phyloP scores from a whole-genome alignment of 352 stramenopile genomes.

The Phytopythium vexans region DNA sequence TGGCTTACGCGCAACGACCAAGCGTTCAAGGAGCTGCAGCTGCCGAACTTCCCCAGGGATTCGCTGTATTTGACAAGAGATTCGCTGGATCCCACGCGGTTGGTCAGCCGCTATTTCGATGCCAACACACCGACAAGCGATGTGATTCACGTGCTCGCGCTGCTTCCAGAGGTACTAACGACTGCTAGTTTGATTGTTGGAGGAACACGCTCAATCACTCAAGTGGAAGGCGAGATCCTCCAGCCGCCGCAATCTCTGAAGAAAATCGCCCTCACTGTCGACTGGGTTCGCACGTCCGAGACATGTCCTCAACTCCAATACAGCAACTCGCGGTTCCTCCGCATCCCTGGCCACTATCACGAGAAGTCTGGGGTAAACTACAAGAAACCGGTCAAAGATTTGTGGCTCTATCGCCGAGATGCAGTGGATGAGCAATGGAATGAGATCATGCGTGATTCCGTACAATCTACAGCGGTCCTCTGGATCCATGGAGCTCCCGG shows the following conservation, averaged over 20 bases:
- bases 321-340: neutral
- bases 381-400: neutral
- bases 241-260: neutral
- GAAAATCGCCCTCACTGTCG: neutral
- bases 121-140: no score
- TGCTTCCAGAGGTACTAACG: neutral
- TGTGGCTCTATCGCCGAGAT: constrained; percentile 1
- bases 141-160: constrained; percentile 1
- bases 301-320: neutral
- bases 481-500: neutral
- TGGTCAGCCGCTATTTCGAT: no score
- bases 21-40: neutral
- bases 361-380: neutral
- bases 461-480: neutral
- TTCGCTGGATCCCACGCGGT: no score
- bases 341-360: neutral
- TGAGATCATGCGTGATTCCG: neutral
- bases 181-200: neutral
- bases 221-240: neutral
- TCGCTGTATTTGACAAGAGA: neutral
- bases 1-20: neutral
- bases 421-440: neutral
- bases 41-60: neutral
- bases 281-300: neutral
- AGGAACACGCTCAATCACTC: neutral